phyloP scores from a whole-genome alignment of 768 basidiomycete species.

The Psilocybe azurescens region DNA sequence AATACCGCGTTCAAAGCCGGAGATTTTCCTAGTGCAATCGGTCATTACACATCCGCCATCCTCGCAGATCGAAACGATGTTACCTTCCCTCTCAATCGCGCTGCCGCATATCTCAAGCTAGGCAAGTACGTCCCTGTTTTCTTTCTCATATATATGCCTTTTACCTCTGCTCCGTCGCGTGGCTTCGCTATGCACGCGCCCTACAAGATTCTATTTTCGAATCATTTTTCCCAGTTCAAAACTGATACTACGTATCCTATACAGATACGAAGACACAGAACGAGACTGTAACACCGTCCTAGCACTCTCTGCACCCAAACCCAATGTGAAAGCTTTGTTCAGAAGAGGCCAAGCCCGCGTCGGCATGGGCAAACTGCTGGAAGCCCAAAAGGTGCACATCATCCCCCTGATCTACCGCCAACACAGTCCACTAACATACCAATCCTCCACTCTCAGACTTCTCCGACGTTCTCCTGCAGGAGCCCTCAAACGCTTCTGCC shows the following conservation, averaged over 20 bases:
- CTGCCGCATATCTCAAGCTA: conserved; percentile 92
- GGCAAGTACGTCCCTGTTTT: conserved; percentile 76
- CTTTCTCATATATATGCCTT: not conserved
- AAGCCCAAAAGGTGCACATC: conserved; percentile 63
- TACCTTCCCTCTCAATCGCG: conserved; percentile 87
- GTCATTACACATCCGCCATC: conserved; percentile 85
- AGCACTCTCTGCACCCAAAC: conserved; percentile 40
- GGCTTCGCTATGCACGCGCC: not conserved
- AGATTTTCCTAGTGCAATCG: conserved; percentile 80
- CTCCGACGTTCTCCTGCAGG: conserved; percentile 56
- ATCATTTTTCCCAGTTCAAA: not conserved
- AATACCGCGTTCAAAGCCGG: conserved; percentile 85
- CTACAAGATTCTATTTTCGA: not conserved
- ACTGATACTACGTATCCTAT: conserved; percentile 15
- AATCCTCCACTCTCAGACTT: conserved; percentile 55
- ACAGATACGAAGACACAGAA: conserved; percentile 79
- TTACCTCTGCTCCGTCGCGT: not conserved
- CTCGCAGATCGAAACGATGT: conserved; percentile 59
- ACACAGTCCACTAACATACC: not conserved
- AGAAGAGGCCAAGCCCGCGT: conserved; percentile 76
- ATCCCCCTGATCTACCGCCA: not conserved
- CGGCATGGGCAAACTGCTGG: conserved; percentile 55
- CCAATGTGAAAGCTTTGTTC: conserved; percentile 82
- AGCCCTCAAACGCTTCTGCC: conserved; percentile 67
- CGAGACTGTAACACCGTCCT: conserved; percentile 79